Base-by-base conservation (phyloP, 495 filamentous ascomycete genomes). In the Trichocladium antarcticum region DNA sequence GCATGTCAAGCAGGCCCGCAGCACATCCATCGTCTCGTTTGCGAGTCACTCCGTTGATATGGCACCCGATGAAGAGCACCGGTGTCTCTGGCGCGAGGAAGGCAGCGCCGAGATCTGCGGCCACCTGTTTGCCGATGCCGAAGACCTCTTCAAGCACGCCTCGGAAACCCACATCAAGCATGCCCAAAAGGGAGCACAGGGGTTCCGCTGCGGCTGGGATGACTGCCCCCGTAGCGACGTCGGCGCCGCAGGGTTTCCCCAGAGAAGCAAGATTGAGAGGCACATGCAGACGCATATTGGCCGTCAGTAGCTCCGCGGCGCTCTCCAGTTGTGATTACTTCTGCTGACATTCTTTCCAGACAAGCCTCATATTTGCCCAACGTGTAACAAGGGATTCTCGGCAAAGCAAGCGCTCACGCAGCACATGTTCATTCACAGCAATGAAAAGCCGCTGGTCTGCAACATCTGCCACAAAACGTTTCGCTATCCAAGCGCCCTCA, bases 231-330 rank as follows among this genome's bases (percentile, higher is more conserved):
- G 69, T 1, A 78, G 78, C 51, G 53, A 53, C 5, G 38, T 47
- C 43, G 66, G 62, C 41, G 64, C 57, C 29, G 55, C 64, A 22
- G 73, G 71, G 44, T 76, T 82, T 59, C 64, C 69, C 35, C 74
- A 77, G 52, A 67, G 69, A 45, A 78, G 76, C 53, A 83, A 83
- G 57, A 70, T 83, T 15, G 73, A 78, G 48, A 68, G 79, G 19
- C 79, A 83, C 57, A 73, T 82, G 58, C 73, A 79, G 36, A 78
- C 76, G 1, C 79, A 83, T 57, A 79, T 78, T 34, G 72, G 69
- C 36, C 77, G 79, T 81, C 69, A 69, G 79, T 66, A 3, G 31
- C 12, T 15, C 24, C 32, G 8, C 6, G 5, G 35, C 24, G 3
- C 14, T 29, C 7, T 17, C 10, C 12, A 0, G 8, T 16, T 2